Percentiles rank a stretch among this genome's conserved stretches.
These are phyloP conservation scores for Mycena galericulata DNA, from an alignment of 768 basidiomycete genomes.

Conservation along the genomic window DNA sequence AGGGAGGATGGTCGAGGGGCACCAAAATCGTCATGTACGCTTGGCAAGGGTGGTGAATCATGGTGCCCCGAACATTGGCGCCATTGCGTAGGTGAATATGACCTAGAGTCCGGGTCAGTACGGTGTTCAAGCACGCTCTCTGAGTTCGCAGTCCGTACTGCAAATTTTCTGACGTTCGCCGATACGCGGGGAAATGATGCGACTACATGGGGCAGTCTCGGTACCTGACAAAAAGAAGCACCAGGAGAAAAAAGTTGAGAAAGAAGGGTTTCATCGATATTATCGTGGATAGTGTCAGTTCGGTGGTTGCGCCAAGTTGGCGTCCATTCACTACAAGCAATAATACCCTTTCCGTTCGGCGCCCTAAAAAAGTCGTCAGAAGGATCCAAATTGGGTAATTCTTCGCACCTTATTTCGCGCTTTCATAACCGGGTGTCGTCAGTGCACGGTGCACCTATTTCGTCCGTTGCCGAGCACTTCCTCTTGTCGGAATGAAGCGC, in stretches of 20 bases:
- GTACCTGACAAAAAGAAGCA: neutral
- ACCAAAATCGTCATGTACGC: neutral
- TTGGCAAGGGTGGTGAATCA: neutral
- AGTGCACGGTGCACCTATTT: neutral
- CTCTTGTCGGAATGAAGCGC: neutral
- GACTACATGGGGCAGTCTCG: slow-evolving; percentile 2
- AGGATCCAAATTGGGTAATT: neutral
- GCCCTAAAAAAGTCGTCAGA: neutral
- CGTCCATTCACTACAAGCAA: neutral
- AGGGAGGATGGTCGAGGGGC: neutral
- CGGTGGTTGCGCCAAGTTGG: neutral
- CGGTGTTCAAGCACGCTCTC: too few relatives aligned
- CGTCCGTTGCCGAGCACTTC: neutral
- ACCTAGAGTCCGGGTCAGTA: too few relatives aligned
- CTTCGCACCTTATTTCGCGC: neutral
- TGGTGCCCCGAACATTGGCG: too few relatives aligned
- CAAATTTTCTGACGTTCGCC: slow-evolving; percentile 7
- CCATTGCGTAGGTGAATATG: too few relatives aligned
- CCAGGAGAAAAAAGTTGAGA: neutral
- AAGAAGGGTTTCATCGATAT: neutral
- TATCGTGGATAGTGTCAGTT: neutral
- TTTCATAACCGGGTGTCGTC: neutral
- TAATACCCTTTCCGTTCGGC: neutral
- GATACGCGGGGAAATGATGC: neutral
- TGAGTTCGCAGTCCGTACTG: too few relatives aligned